Evolutionary conservation across 2,329 filamentous ascomycete genomes (phyloP), one percentile per base, ranked within the genome.

Genomic region (Xylaria sp.): DNA sequence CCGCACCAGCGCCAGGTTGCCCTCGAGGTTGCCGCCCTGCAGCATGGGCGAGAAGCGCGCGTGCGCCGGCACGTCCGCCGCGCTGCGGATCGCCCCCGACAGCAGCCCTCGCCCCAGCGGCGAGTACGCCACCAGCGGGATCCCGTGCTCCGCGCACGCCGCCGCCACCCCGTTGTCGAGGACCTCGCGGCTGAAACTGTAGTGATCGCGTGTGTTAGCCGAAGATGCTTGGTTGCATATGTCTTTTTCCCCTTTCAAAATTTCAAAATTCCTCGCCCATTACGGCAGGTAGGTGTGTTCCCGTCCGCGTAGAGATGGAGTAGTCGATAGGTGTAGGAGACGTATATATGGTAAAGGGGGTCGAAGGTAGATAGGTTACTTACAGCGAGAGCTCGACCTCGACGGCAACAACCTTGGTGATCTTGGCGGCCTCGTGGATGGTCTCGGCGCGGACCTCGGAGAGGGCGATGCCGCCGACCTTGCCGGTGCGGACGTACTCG

Each of bases 51-150:
- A 65, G 17, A 60, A 48, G 18, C 69, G 72, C 19, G 78, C 70
- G 39, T 75, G 75, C 42, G 81, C 71, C 2, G 78, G 77, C 37
- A 90, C 71, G 61, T 90, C 87, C 1, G 80, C 75, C 1, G 63
- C 57, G 6, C 68, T 74, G 64, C 76, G 79, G 63, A 83, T 74
- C 57, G 78, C 67, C 1, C 82, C 81, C 0, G 81, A 80, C 52
- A 86, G 69, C 72, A 86, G 79, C 0, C 83, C 83, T 1, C 66
- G 59, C 5, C 88, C 86, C 0, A 92, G 76, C 1, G 90, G 89
- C 41, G 86, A 87, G 72, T 91, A 92, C 0, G 87, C 88, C 34
- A 91, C 72, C 44, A 92, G 74, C 0, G 88, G 86, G 55, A 93
- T 91, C 43, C 78, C 74, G 42, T 88, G 71, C 66, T 92, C 79